A percentile compares a stretch with the other conserved stretches of the same genome.
phyloP scores from a whole-genome alignment of 345 rosid genomes.

The Theobroma cacao region DNA sequence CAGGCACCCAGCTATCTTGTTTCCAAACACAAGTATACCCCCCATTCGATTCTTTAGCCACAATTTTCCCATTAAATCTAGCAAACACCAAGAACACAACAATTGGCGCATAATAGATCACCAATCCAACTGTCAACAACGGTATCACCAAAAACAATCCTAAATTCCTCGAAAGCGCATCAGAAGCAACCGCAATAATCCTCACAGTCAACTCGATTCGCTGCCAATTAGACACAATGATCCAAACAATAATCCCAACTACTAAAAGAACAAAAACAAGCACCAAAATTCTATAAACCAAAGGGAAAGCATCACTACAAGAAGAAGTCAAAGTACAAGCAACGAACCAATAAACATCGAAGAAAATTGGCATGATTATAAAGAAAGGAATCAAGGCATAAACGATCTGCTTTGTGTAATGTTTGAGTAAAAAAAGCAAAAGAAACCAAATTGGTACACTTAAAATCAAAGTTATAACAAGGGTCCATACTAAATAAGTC shows the following conservation, averaged over 20 bases:
- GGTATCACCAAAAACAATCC: slow-evolving; percentile 69
- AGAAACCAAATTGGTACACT: slow-evolving; percentile 70
- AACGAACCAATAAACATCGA: slow-evolving; percentile 87
- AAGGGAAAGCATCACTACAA: slow-evolving; percentile 64
- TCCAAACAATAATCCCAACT: slow-evolving; percentile 75
- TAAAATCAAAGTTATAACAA: slow-evolving; percentile 58
- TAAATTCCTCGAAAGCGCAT: slow-evolving; percentile 74
- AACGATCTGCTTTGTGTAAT: slow-evolving; percentile 79
- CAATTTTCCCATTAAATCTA: slow-evolving; percentile 72
- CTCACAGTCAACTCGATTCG: slow-evolving; percentile 70
- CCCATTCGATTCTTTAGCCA: slow-evolving; percentile 48
- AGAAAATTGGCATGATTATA: slow-evolving; percentile 58
- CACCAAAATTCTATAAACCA: slow-evolving; percentile 65
- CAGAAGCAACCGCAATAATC: slow-evolving; percentile 73
- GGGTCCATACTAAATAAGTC: slow-evolving; percentile 59
- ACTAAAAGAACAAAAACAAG: slow-evolving; percentile 63
- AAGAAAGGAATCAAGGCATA: slow-evolving; percentile 78
- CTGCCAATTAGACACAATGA: slow-evolving; percentile 77
- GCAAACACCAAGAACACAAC: slow-evolving; percentile 80
- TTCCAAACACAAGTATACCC: slow-evolving; percentile 73
- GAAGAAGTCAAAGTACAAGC: slow-evolving; percentile 74
- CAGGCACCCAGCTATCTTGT: slow-evolving; percentile 93
- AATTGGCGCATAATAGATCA: slow-evolving; percentile 64
- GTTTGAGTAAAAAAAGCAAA: slow-evolving; percentile 70
- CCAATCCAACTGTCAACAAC: slow-evolving; percentile 50